Evolutionary conservation across 176 grass and related monocot species (phyloP).

Genomic region (Bolboschoenus planiculmis): DNA sequence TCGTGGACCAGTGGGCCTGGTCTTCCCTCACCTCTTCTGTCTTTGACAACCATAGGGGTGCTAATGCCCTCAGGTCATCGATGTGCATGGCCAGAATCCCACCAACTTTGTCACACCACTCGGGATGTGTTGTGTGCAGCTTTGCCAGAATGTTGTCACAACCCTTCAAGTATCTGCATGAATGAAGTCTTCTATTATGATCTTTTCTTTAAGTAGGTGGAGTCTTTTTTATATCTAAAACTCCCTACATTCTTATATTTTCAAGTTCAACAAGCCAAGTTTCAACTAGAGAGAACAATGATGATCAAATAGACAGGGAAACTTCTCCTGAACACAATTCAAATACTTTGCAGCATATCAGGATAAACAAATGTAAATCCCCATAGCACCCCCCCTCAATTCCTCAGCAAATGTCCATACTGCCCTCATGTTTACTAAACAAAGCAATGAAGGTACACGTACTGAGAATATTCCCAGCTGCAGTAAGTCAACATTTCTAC

Average conservation of each 20-base stretch:
- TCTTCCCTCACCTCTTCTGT: conserved; percentile 93
- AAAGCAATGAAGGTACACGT: not conserved
- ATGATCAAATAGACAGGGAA: not conserved
- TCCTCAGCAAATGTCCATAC: not conserved
- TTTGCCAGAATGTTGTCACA: conserved; percentile 94
- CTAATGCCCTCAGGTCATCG: conserved; percentile 76
- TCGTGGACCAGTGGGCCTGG: conserved; percentile 85
- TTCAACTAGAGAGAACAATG: not conserved
- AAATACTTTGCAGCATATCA: not conserved
- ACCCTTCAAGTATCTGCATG: conserved; percentile 75
- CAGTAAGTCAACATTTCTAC: not conserved
- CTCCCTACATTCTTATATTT: not conserved
- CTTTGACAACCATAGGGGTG: conserved; percentile 93
- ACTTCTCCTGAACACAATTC: not conserved
- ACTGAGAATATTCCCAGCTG: not conserved
- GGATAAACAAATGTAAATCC: not conserved
- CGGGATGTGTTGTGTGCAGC: conserved; percentile 80
- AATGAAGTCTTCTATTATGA: not conserved
- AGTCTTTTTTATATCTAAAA: not conserved
- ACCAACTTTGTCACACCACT: conserved; percentile 97
- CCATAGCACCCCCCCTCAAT: not conserved
- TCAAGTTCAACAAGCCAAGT: not conserved
- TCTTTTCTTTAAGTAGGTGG: not conserved
- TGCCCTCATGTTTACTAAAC: not conserved
- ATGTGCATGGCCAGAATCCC: conserved; percentile 86